Conservation (phyloP, 1,284 basidiomycete species). For the Cystobasidium slooffiae region DNA sequence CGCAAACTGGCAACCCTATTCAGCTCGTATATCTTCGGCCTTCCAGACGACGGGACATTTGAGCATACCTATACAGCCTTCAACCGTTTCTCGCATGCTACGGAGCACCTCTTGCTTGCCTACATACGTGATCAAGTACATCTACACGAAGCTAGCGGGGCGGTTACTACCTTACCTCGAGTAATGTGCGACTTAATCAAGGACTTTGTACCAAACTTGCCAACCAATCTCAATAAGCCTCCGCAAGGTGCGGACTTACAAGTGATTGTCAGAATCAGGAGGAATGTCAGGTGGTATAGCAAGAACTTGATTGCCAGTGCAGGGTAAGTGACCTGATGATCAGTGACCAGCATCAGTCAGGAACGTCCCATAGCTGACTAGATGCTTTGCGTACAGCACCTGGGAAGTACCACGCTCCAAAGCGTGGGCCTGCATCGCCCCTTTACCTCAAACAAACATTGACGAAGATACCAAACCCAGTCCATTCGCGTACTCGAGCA, state of each 20-base stretch:
- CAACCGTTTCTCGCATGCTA: conserved; percentile 76
- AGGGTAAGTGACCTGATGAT: conserved; percentile 27
- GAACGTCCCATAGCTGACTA: not conserved
- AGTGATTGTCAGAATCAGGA: conserved; percentile 46
- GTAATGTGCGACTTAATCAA: conserved; percentile 50
- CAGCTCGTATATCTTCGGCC: conserved; percentile 76
- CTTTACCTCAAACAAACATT: not conserved
- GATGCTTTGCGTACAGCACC: conserved; percentile 24
- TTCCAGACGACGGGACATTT: conserved; percentile 69
- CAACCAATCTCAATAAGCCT: conserved; percentile 46
- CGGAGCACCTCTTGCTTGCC: conserved; percentile 82
- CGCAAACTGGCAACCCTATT: conserved; percentile 67
- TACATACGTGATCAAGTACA: conserved; percentile 66
- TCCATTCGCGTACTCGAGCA: conserved; percentile 50
- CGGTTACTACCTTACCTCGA: conserved; percentile 48
- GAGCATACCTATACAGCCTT: conserved; percentile 78
- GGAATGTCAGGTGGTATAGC: conserved; percentile 50
- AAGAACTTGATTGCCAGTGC: conserved; percentile 49
- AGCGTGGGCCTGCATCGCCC: conserved; percentile 50
- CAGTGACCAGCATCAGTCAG: not conserved
- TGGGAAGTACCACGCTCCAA: conserved; percentile 53
- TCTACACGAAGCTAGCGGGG: conserved; percentile 47
- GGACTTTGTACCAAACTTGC: conserved; percentile 50
- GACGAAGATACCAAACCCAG: conserved; percentile 33
- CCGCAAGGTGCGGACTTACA: conserved; percentile 43